A percentile compares a stretch with the other conserved stretches of the same genome.
These are phyloP conservation scores for Leccinum ponderosum DNA, from an alignment of 1,284 basidiomycete species.

Conservation along the genomic window DNA sequence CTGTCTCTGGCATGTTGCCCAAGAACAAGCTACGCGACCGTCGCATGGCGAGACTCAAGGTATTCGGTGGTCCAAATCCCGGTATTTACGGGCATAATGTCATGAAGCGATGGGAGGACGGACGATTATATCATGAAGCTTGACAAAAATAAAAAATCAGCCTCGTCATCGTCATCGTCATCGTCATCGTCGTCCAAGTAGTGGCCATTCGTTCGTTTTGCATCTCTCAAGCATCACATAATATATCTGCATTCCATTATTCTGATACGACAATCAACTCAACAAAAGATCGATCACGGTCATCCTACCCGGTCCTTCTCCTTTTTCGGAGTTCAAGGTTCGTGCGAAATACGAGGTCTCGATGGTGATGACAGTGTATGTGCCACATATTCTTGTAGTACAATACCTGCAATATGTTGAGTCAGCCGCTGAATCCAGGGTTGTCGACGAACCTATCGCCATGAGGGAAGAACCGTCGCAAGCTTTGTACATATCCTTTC, in stretches of 20 bases:
- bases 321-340: conserved; percentile 9
- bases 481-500: conserved; percentile 69
- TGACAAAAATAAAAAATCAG: conserved; percentile 18
- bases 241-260: conserved; percentile 10
- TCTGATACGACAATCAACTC: background rate
- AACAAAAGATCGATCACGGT: background rate
- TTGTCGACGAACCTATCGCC: conserved; percentile 54
- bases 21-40: conserved; percentile 92
- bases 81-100: conserved; percentile 70
- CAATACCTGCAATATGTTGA: conserved; percentile 49
- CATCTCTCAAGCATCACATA: conserved; percentile 1
- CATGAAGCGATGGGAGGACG: conserved; percentile 67
- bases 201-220: background rate
- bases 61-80: conserved; percentile 78
- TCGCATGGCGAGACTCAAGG: conserved; percentile 80
- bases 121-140: conserved; percentile 47
- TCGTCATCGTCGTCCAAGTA: conserved; percentile 14
- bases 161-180: conserved; percentile 11
- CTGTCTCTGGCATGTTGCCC: conserved; percentile 95
- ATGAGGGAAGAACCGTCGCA: conserved; percentile 73
- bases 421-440: background rate
- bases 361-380: conserved; percentile 18
- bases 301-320: conserved; percentile 5
- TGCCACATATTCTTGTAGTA: conserved; percentile 64
- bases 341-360: background rate